Evolutionary conservation across 2,329 filamentous ascomycete species (phyloP), one percentile per base, ranked within the genome.

Genomic region (Malbranchea cinnamomea): DNA sequence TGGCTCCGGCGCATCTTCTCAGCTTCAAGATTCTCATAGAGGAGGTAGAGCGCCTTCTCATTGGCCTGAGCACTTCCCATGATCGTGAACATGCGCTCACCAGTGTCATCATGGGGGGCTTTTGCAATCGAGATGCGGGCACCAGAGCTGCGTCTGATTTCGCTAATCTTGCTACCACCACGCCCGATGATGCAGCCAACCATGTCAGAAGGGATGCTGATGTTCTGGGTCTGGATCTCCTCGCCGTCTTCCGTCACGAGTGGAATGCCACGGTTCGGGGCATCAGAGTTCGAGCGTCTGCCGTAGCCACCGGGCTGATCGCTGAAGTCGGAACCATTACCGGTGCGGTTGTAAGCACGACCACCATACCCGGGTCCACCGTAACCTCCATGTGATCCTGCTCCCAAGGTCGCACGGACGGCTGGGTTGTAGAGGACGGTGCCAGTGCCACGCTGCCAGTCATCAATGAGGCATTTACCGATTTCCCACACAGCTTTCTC

Each of bases 71-170:
- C 77, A 37, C 81, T 91, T 43, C 89, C 89, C 71, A 92, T 94
- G 54, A 98, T 98, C 50, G 89, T 98, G 64, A 98, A 98, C 89
- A 98, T 98, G 48, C 89, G 78, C 68, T 98, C 89, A 42, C 89
- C 89, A 37, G 83, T 91, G 44, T 95, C 89, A 46, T 98, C 89
- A 50, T 98, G 89, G 33, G 89, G 83, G 26, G 85, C 76, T 67
- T 94, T 95, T 46, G 87, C 87, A 56, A 95, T 95, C 26, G 85
- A 94, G 60, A 98, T 98, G 48, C 87, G 80, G 38, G 89, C 89
- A 37, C 85, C 85, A 32, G 89, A 98, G 38, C 78, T 85, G 67
- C 93, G 91, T 57, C 89, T 80, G 47, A 98, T 98, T 62, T 98
- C 89, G 56, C 83, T 94, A 52, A 98, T 98, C 71, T 98, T 98